Conservation (phyloP, 192 early-diverging fungal species). For the Backusella luteola region DNA sequence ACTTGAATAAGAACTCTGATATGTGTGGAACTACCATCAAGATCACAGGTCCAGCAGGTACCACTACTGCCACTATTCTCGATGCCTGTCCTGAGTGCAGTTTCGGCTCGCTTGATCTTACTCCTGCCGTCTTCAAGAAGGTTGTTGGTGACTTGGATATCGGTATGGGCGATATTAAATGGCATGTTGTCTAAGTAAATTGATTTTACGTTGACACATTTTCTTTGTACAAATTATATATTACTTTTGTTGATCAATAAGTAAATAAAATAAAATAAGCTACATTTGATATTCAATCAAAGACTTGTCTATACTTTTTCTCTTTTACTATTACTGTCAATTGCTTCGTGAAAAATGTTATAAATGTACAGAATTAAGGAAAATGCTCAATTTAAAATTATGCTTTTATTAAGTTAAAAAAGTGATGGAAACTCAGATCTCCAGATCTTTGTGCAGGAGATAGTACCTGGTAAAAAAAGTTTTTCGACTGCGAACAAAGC, state of each 20-base stretch:
- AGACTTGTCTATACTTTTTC: neutral
- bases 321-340: neutral
- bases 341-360: no score
- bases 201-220: neutral
- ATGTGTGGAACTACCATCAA: constrained; percentile 19
- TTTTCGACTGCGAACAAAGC: no score
- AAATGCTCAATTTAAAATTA: no score
- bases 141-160: constrained; percentile 41
- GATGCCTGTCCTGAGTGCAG: constrained; percentile 57
- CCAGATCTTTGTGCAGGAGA: no score
- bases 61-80: constrained; percentile 45
- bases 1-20: constrained; percentile 18
- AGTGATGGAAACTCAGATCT: no score
- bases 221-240: neutral
- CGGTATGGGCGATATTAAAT: constrained; percentile 49
- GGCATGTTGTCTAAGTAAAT: constrained; percentile 42
- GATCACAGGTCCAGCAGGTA: constrained; percentile 35
- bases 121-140: constrained; percentile 49
- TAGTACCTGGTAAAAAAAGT: no score
- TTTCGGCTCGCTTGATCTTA: constrained; percentile 50
- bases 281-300: neutral
- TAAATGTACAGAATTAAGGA: no score
- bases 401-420: no score
- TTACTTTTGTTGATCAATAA: neutral
- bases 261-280: neutral